Evolutionary conservation across 1,284 basidiomycete genomes (phyloP), one percentile per base, ranked within the genome.

Genomic region (Cryptococcus sp.): DNA sequence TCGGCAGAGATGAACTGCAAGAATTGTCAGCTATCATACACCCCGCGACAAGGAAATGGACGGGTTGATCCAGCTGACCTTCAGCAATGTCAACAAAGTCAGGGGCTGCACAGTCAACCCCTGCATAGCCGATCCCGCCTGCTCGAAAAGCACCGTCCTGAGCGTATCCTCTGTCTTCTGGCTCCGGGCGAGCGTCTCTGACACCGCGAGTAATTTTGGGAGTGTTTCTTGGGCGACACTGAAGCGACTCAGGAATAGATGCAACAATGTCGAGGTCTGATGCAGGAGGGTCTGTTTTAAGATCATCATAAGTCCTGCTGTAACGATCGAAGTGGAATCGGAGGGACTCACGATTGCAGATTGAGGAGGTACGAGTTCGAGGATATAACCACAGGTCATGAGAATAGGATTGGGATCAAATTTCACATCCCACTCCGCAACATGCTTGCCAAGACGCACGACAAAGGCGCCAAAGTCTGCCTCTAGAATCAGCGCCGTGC

Each of bases 321-420:
- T 21, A 9, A 38, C 18, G 16, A 12, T 12, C 12, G 15, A 20
- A 36, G 1, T 15, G 11, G 33, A 40, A 43, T 13, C 8, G 24
- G 2, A 15, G 15, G 23, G 18, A 56, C 62, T 53, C 38, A 64
- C 65, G 7, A 55, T 38, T 5, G 51, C 36, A 0, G 55, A 24
- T 1, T 39, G 6, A 0, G 53, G 15, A 4, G 66, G 57, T 2
- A 55, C 56, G 2, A 66, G 60, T 23, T 56, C 44, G 16, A 72
- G 56, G 0, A 69, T 18, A 0, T 20, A 21, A 7, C 55, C 54
- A 48, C 63, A 62, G 11, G 52, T 56, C 18, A 47, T 48, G 40
- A 76, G 43, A 0, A 66, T 47, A 0, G 66, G 61, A 40, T 73
- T 69, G 11, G 72, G 69, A 52, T 73, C 65, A 24, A 72, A 71